Evolutionary conservation across 1,284 basidiomycete species (phyloP), one percentile per base, ranked within the genome.

Genomic region (Peniophora sp.): DNA sequence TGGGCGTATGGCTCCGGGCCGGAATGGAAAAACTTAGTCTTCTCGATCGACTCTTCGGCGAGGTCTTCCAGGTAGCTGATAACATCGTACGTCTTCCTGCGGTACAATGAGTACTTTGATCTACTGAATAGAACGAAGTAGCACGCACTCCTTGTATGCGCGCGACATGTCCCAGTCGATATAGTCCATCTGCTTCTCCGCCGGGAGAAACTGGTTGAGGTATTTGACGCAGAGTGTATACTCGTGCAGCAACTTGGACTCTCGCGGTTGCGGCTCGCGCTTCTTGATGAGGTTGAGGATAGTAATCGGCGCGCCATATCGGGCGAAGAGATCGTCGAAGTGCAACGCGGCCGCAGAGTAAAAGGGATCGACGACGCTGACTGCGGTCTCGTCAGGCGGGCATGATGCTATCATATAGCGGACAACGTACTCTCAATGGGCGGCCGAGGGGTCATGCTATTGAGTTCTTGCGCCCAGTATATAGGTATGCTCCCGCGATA

Each of bases 201-300:
- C 72, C 0, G 96, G 94, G 15, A 99, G 67, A 68, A 97, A 98
- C 62, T 99, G 97, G 59, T 98, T 98, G 34, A 99, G 76, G 62
- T 98, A 99, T 51, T 79, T 68, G 20, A 97, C 85, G 63, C 97
- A 99, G 62, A 95, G 85, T 0, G 87, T 88, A 64, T 97, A 99
- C 61, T 97, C 93, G 9, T 87, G 82, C 18, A 96, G 70, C 9
- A 99, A 73, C 63, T 97, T 98, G n/a, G 86, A 89, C 66, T 99
- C 97, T 49, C 97, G 79, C 2, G 94, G 92, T 27, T 82, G 76
- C 14, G 86, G 83, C 53, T 88, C 83, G 49, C 83, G 73, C 52
- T 82, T 79, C 72, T 97, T 97, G 71, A 99, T 96, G 5, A 99
- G 76, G 64, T 99, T 99, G n/a, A 99, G 77, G 45, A 97, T 89